phyloP scores from a whole-genome alignment of 2,329 filamentous ascomycete species.

The Fusarium phyllophilum region DNA sequence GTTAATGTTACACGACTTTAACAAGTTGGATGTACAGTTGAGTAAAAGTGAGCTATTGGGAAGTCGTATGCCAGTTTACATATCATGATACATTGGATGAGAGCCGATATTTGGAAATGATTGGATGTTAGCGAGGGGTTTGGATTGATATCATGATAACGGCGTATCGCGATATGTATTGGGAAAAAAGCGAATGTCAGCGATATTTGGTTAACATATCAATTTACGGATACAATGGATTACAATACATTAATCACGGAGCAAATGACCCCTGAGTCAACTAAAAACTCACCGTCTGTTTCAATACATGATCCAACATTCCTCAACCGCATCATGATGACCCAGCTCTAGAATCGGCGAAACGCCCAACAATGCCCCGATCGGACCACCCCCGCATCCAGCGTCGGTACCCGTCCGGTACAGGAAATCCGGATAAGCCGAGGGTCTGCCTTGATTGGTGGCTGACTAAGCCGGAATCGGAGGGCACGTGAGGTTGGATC shows the following conservation, averaged over 20 bases:
- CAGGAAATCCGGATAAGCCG: slow-evolving; percentile 16
- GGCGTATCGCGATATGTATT: slow-evolving; percentile 1
- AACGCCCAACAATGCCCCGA: slow-evolving; percentile 1
- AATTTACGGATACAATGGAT: neutral
- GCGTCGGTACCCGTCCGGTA: neutral
- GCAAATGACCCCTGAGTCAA: neutral
- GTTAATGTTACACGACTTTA: slow-evolving; percentile 67
- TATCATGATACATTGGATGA: slow-evolving; percentile 46
- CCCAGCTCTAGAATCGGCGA: neutral
- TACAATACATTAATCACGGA: neutral
- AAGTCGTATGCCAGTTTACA: slow-evolving; percentile 66
- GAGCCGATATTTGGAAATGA: neutral
- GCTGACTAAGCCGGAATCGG: slow-evolving; percentile 3
- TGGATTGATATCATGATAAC: slow-evolving; percentile 21
- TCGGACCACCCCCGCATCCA: slow-evolving; percentile 10
- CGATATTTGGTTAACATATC: neutral
- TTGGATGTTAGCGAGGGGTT: neutral
- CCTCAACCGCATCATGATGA: slow-evolving; percentile 3
- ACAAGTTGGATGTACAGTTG: slow-evolving; percentile 63
- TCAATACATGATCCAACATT: slow-evolving; percentile 19
- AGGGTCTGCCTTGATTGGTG: slow-evolving; percentile 3
- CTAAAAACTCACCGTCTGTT: slow-evolving; percentile 5
- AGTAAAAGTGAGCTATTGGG: slow-evolving; percentile 64
- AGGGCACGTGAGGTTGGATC: slow-evolving; percentile 12
- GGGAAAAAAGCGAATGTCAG: neutral